These are phyloP conservation scores for Coleophoma cylindrospora DNA, from an alignment of 2,329 filamentous ascomycete species.

Conservation along the genomic window DNA sequence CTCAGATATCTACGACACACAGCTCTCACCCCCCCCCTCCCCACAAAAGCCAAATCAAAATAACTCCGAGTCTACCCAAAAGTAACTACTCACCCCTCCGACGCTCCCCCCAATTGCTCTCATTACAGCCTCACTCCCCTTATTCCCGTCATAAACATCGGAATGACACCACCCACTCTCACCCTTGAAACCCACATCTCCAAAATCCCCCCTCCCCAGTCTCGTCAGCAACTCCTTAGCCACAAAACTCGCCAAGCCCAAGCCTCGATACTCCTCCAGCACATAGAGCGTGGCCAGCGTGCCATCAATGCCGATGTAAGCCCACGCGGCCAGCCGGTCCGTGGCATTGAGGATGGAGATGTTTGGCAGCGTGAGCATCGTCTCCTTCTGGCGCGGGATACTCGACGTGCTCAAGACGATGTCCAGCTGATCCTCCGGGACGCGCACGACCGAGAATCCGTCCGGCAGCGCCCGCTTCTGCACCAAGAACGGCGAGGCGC, in stretches of 20 bases:
- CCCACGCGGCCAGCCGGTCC: slow-evolving; percentile 20
- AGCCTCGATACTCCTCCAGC: slow-evolving; percentile 18
- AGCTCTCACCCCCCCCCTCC: too few relatives aligned
- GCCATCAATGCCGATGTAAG: slow-evolving; percentile 22
- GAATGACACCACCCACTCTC: slow-evolving; percentile 23
- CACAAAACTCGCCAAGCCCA: slow-evolving; percentile 20
- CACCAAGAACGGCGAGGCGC: slow-evolving; percentile 1
- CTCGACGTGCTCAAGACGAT: slow-evolving; percentile 22
- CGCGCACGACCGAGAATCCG: slow-evolving; percentile 12
- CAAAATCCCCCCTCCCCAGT: slow-evolving; percentile 15
- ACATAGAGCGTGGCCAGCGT: slow-evolving; percentile 24
- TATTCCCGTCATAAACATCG: slow-evolving; percentile 23
- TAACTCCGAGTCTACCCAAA: slow-evolving; percentile 19
- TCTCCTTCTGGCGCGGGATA: slow-evolving; percentile 17
- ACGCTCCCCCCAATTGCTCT: slow-evolving; percentile 12
- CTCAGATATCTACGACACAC: too few relatives aligned
- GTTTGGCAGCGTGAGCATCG: slow-evolving; percentile 17
- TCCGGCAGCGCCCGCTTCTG: slow-evolving; percentile 5
- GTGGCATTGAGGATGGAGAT: slow-evolving; percentile 13
- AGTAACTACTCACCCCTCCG: slow-evolving; percentile 15
- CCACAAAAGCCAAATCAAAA: background rate
- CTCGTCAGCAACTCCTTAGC: slow-evolving; percentile 14
- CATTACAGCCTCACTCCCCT: slow-evolving; percentile 25
- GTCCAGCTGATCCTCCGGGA: slow-evolving; percentile 19
- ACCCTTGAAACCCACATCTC: slow-evolving; percentile 19